Evolutionary conservation across 371 early-diverging fungal species (phyloP).

Genomic region (Mortierella polycephala): DNA sequence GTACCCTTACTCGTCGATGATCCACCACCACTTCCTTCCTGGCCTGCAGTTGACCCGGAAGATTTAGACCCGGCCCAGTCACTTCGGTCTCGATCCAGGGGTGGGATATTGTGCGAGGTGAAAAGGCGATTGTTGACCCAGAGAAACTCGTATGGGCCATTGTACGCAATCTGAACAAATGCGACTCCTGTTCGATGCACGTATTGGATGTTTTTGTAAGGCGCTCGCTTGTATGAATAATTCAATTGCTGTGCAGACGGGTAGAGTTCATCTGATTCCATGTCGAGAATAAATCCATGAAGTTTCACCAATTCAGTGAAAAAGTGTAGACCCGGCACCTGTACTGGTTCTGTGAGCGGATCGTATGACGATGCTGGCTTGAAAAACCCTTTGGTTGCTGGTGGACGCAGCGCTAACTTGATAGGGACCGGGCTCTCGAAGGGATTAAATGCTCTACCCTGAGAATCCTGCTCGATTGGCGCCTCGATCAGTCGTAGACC

Average conservation of each 20-base stretch:
- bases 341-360: constrained; percentile 49
- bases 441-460: constrained; percentile 81
- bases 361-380: constrained; percentile 44
- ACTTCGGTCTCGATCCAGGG: constrained; percentile 38
- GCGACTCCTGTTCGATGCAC: constrained; percentile 92
- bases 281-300: constrained; percentile 91
- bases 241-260: constrained; percentile 63
- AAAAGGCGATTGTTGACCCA: constrained; percentile 92
- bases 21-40: constrained; percentile 45
- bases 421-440: constrained; percentile 88
- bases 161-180: constrained; percentile 87
- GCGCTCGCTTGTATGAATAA: constrained; percentile 78
- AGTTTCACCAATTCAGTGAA: constrained; percentile 84
- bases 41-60: neutral
- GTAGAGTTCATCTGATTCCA: constrained; percentile 84
- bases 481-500: constrained; percentile 93
- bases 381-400: constrained; percentile 59
- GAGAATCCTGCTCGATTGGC: constrained; percentile 84
- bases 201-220: constrained; percentile 86
- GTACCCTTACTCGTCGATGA: constrained; percentile 29
- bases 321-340: constrained; percentile 80
- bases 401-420: constrained; percentile 72
- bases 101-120: constrained; percentile 70
- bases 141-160: constrained; percentile 76
- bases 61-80: constrained; percentile 45